These are phyloP conservation scores for Amaranthus palmeri DNA, from an alignment of 148 eudicot genomes.

Conservation along the genomic window DNA sequence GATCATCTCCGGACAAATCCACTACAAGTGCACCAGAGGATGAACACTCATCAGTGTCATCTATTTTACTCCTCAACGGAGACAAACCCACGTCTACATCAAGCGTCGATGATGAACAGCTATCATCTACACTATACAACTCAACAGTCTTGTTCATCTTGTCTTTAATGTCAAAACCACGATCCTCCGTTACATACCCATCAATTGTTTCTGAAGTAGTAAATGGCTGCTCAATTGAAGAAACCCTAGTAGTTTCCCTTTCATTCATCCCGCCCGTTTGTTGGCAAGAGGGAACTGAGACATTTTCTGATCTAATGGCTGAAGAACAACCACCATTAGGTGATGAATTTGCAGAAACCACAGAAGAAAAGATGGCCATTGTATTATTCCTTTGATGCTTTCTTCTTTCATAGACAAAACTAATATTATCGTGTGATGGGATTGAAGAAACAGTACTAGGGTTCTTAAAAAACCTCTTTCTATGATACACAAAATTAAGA, in stretches of 20 bases:
- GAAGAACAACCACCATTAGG: conserved; percentile 38
- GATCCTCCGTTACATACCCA: conserved; percentile 32
- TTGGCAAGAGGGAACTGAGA: conserved; percentile 24
- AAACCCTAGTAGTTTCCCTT: conserved; percentile 26
- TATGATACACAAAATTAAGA: conserved; percentile 52
- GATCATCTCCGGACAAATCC: conserved; percentile 36
- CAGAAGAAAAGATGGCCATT: conserved; percentile 13
- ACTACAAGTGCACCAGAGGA: conserved; percentile 58
- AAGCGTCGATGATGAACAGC: conserved; percentile 77
- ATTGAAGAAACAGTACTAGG: conserved; percentile 26
- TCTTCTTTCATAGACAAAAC: conserved; percentile 39
- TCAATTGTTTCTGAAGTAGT: conserved; percentile 33
- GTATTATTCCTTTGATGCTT: conserved; percentile 26
- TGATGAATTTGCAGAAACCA: conserved; percentile 24
- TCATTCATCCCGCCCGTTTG: conserved; percentile 26
- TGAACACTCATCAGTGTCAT: conserved; percentile 81
- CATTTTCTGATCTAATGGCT: conserved; percentile 39
- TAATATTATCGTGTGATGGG: conserved; percentile 16
- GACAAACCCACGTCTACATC: conserved; percentile 44
- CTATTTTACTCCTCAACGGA: conserved; percentile 50
- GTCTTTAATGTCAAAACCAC: conserved; percentile 35
- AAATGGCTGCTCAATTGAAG: conserved; percentile 25
- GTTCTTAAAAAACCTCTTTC: conserved; percentile 43
- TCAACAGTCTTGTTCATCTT: conserved; percentile 29
- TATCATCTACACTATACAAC: conserved; percentile 53